phyloP scores from a whole-genome alignment of 1,284 basidiomycete species.

The Tilletia walkeri region DNA sequence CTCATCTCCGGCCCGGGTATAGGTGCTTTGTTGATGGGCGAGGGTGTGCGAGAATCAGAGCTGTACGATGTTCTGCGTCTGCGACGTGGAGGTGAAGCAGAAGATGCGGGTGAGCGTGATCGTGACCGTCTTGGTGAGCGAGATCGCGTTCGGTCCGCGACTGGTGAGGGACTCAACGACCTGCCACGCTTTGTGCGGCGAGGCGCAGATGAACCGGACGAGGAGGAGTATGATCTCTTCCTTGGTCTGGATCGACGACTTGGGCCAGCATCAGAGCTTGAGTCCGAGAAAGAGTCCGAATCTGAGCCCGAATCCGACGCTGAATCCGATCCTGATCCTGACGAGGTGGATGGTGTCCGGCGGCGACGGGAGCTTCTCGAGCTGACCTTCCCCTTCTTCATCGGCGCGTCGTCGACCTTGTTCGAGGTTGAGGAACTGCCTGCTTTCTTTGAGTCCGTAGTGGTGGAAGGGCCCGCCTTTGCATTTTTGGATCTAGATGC shows the following conservation, averaged over 20 bases:
- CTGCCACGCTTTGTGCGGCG: neutral
- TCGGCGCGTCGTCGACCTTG: neutral
- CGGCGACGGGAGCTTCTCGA: neutral
- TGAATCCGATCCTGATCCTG: neutral
- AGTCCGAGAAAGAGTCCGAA: conserved; percentile 9
- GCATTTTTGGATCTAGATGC: no score
- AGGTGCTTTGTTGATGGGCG: neutral
- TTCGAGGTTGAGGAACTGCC: neutral
- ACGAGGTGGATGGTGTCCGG: neutral
- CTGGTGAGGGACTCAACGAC: neutral
- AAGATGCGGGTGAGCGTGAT: neutral
- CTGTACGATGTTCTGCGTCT: neutral
- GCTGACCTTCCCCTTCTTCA: neutral
- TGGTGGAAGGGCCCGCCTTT: no score
- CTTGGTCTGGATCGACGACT: neutral
- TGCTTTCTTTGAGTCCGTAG: neutral
- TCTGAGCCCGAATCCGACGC: neutral
- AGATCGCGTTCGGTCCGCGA: neutral
- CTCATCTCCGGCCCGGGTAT: neutral
- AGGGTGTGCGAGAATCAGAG: neutral
- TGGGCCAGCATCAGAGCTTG: neutral
- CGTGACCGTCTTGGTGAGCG: neutral
- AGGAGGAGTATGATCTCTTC: neutral
- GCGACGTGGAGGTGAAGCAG: neutral
- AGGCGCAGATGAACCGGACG: neutral